Conservation (phyloP, 2,329 filamentous ascomycete genomes). For the Tympanopsis confertula region DNA sequence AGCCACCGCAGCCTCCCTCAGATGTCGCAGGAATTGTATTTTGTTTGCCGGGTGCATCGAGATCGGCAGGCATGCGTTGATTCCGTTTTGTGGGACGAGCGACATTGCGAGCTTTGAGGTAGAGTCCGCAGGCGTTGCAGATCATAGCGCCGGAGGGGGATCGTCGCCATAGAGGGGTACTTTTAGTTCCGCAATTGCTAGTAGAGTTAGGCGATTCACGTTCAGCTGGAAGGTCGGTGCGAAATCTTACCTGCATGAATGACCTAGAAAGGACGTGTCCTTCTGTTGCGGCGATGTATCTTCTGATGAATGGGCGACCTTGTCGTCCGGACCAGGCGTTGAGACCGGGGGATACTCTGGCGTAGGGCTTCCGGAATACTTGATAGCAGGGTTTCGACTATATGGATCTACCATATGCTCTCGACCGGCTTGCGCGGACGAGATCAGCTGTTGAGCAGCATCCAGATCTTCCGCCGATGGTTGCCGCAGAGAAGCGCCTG, state of each 20-base stretch:
- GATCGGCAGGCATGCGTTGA: slow-evolving; percentile 45
- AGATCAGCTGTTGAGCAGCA: slow-evolving; percentile 31
- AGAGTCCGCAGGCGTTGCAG: slow-evolving; percentile 93
- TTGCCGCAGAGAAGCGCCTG: slow-evolving; percentile 20
- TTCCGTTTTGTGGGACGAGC: slow-evolving; percentile 83
- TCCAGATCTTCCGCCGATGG: slow-evolving; percentile 32
- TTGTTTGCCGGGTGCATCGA: slow-evolving; percentile 13
- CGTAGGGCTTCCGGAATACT: too few relatives aligned
- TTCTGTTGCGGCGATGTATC: slow-evolving; percentile 19
- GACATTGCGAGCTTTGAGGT: slow-evolving; percentile 85
- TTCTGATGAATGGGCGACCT: slow-evolving; percentile 5
- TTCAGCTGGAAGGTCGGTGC: too few relatives aligned
- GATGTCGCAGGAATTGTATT: slow-evolving; percentile 19
- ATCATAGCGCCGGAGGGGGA: slow-evolving; percentile 89
- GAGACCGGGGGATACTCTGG: too few relatives aligned
- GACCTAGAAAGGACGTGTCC: slow-evolving; percentile 22
- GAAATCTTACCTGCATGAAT: slow-evolving; percentile 23
- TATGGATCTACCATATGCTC: slow-evolving; percentile 12
- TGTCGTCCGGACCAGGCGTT: slow-evolving; percentile 7
- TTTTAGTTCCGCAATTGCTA: slow-evolving; percentile 90
- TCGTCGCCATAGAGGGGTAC: slow-evolving; percentile 86
- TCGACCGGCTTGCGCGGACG: slow-evolving; percentile 28
- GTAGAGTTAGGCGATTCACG: not conserved
- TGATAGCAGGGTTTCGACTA: not conserved
- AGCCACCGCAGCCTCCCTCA: slow-evolving; percentile 22